phyloP scores from a whole-genome alignment of 495 filamentous ascomycete species.

The Xylaria cubensis region DNA sequence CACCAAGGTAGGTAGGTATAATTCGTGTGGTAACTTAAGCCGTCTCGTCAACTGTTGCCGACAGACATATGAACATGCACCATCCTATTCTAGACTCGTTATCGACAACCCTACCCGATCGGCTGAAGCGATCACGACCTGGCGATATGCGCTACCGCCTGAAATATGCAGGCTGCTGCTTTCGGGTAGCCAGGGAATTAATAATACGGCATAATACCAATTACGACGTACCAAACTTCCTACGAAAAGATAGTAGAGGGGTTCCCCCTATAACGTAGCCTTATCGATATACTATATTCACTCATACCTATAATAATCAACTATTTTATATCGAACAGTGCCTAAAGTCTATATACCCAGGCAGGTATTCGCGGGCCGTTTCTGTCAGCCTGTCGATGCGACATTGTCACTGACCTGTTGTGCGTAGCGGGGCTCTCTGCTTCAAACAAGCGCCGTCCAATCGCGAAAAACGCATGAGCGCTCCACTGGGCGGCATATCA shows the following conservation, averaged over 20 bases:
- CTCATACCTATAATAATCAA: neutral
- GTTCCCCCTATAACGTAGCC: neutral
- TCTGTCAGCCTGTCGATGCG: neutral
- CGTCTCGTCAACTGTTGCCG: neutral
- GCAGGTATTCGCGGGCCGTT: neutral
- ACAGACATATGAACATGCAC: neutral
- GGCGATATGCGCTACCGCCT: constrained; percentile 8
- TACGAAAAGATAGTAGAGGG: neutral
- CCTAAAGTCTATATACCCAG: neutral
- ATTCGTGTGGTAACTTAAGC: neutral
- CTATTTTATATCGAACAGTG: neutral
- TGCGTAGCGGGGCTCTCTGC: neutral
- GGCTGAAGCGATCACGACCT: neutral
- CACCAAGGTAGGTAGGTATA: neutral
- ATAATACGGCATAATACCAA: neutral
- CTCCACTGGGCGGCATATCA: neutral
- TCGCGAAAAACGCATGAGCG: neutral
- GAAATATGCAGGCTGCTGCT: neutral
- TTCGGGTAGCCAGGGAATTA: neutral
- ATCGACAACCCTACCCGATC: neutral
- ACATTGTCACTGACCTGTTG: constrained; percentile 3
- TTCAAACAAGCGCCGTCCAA: constrained; percentile 22
- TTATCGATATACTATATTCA: constrained; percentile 18
- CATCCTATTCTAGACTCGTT: neutral
- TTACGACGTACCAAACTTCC: neutral